Evolutionary conservation across 2,329 filamentous ascomycete genomes (phyloP), one percentile per base, ranked within the genome.

Genomic region (Sporothrix protearum): DNA sequence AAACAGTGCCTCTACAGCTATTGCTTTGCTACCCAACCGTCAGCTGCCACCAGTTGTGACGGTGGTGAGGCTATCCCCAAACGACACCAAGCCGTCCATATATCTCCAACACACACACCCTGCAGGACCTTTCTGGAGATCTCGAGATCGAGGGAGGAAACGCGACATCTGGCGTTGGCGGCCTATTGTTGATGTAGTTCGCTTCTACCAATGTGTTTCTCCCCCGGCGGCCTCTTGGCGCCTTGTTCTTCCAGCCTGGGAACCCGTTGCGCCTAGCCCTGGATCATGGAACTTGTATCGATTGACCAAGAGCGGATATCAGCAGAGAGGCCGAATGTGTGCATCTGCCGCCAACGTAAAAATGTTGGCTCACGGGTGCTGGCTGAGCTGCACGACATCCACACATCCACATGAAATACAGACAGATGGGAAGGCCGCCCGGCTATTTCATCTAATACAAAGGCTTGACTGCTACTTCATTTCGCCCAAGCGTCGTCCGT

Each of bases 41-140:
- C 64, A 67, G 64, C 64, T 67, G 64, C 64, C 64, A 51, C 19
- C 64, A 53, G 25, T 8, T 67, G 64, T 28, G 45, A 67, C 64
- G 45, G 45, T 51, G 45, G 64, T 67, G 64, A 67, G 28, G 64
- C 64, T 22, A 14, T 53, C 45, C 33, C 47, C 4, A 67, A 67
- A 53, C 64, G 25, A 5, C 28, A 8, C 8, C 12, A 51, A 53
- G 42, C 61, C 61, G 42, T 19, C 61, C 5, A n/a, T 42, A n/a
- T n/a, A 25, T 14, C n/a, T 22, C 3, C 57, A 25, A 42, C 36
- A 25, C n/a, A 16, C 14, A 33, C 57, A 42, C 7, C 10, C 4
- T 7, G 2, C n/a, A 19, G 57, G 33, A 9, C 33, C 53, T 59
- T 42, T 63, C 16, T 25, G 9, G 42, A 22, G 33, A 61, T 12